Conservation (phyloP, 805 yeast species). For the Ogataea populi-albae region DNA sequence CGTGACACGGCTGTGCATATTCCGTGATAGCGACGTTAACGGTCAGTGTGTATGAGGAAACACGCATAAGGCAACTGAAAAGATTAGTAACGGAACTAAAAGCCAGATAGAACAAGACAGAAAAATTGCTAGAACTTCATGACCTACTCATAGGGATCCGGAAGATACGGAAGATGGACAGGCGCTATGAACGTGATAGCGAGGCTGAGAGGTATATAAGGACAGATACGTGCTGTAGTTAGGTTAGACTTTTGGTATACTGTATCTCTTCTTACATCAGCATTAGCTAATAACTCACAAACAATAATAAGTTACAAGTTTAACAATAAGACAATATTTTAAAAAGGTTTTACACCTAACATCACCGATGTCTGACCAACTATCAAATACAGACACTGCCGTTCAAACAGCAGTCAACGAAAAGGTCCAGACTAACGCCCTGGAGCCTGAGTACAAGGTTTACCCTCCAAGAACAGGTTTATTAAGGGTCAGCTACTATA, state of each 20-base stretch:
- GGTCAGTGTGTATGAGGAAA: not conserved
- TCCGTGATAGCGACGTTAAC: not conserved
- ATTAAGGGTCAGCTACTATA: constrained; percentile 43
- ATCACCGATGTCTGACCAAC: constrained; percentile 21
- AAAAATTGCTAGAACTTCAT: no score
- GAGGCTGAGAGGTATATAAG: constrained; percentile 1
- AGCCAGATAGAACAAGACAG: no score
- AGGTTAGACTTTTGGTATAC: no score
- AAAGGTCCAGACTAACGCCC: constrained; percentile 4
- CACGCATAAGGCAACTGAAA: not conserved
- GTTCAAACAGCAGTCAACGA: constrained; percentile 16
- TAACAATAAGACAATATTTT: no score
- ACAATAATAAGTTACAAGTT: no score
- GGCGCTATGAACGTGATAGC: no score
- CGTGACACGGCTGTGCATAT: not conserved
- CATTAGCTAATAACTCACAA: no score
- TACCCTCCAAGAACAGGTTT: constrained; percentile 40
- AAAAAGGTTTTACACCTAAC: no score
- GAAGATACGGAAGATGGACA: no score
- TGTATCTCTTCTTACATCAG: no score
- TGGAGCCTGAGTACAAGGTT: constrained; percentile 23
- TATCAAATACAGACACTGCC: constrained; percentile 29
- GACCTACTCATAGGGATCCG: no score
- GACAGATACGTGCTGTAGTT: no score
- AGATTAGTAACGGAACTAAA: not conserved